Conservation (phyloP, 805 yeast genomes). For the Cyberlindnera subsufficiens region DNA sequence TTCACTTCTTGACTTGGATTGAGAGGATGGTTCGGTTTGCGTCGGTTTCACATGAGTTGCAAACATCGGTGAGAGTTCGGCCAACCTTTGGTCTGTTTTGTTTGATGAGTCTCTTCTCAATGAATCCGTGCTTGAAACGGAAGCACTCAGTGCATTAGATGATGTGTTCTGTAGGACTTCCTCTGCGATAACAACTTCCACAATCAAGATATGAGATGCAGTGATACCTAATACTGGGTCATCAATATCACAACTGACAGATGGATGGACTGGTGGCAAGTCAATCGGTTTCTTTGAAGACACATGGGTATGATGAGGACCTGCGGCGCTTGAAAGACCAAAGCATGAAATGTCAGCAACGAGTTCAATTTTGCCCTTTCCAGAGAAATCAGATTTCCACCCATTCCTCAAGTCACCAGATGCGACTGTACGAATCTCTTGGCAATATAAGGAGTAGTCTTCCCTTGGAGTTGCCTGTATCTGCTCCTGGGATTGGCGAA, state of each 20-base stretch:
- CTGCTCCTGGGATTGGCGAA: conserved; percentile 14
- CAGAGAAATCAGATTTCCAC: conserved; percentile 90
- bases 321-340: conserved; percentile 48
- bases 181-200: conserved; percentile 93
- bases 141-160: conserved; percentile 28
- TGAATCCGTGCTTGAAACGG: conserved; percentile 20
- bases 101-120: conserved; percentile 5
- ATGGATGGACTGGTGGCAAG: conserved; percentile 27
- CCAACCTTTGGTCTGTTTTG: conserved; percentile 33
- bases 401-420: conserved; percentile 84
- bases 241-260: conserved; percentile 71
- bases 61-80: conserved; percentile 38
- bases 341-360: conserved; percentile 64
- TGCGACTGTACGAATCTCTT: conserved; percentile 68
- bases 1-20: conserved; percentile 14
- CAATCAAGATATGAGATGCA: conserved; percentile 69
- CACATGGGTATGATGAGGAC: conserved; percentile 37
- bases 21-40: conserved; percentile 11
- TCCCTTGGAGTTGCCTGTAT: conserved; percentile 22
- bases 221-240: conserved; percentile 77
- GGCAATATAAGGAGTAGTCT: conserved; percentile 47
- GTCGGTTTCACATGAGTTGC: conserved; percentile 29
- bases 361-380: conserved; percentile 73
- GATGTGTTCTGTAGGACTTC: conserved; percentile 50
- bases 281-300: conserved; percentile 35